Conservation (phyloP, 2,329 filamentous ascomycete genomes). For the Niveomyces coronatus region DNA sequence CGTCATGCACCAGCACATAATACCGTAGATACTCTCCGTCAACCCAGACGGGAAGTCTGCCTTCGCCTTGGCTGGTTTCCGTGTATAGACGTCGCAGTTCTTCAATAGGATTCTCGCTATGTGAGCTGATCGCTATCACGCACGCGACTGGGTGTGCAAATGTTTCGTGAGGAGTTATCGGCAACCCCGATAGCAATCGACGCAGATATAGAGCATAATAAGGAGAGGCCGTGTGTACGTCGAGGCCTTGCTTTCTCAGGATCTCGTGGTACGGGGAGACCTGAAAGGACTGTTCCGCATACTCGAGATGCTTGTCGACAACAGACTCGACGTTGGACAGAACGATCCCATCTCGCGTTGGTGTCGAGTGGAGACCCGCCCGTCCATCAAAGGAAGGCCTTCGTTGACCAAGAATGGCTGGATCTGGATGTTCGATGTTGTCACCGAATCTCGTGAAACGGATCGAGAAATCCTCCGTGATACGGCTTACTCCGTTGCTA, state of each 20-base stretch:
- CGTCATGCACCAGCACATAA: slow-evolving; percentile 93
- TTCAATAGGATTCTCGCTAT: slow-evolving; percentile 74
- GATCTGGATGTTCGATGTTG: slow-evolving; percentile 41
- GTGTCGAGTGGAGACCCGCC: slow-evolving; percentile 18
- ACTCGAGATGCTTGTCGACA: slow-evolving; percentile 67
- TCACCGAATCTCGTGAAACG: slow-evolving; percentile 68
- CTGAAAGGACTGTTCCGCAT: slow-evolving; percentile 54
- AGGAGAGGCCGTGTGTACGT: slow-evolving; percentile 51
- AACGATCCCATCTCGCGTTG: slow-evolving; percentile 20
- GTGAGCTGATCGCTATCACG: slow-evolving; percentile 89
- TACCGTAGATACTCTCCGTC: slow-evolving; percentile 89
- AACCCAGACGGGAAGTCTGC: slow-evolving; percentile 71
- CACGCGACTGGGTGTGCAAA: slow-evolving; percentile 92
- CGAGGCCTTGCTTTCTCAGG: slow-evolving; percentile 30
- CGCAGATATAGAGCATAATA: slow-evolving; percentile 82
- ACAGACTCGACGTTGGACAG: slow-evolving; percentile 67
- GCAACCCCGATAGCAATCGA: slow-evolving; percentile 68
- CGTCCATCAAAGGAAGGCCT: slow-evolving; percentile 32
- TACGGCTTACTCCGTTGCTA: slow-evolving; percentile 72
- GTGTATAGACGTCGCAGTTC: slow-evolving; percentile 75
- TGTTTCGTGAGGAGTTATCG: slow-evolving; percentile 77
- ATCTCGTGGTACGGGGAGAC: slow-evolving; percentile 24
- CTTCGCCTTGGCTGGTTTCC: slow-evolving; percentile 69
- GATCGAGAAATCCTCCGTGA: slow-evolving; percentile 83
- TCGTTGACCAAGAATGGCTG: slow-evolving; percentile 19